Conservation (phyloP, 768 basidiomycete genomes). For the Leccinum barrowsii region DNA sequence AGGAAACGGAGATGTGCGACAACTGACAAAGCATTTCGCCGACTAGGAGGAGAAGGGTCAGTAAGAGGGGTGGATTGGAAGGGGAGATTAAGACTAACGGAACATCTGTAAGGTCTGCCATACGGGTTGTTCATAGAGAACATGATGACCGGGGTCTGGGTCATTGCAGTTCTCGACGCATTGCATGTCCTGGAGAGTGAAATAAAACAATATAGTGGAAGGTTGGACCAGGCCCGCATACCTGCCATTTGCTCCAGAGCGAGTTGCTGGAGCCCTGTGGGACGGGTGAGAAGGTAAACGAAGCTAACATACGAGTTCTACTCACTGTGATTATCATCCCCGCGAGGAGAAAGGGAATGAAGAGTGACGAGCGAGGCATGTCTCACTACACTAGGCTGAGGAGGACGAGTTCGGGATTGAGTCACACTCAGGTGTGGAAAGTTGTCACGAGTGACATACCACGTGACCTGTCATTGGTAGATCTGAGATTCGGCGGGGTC, state of each 20-base stretch:
- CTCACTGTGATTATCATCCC: conserved; percentile 90
- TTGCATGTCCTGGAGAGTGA: conserved; percentile 78
- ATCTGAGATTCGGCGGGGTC: conserved; percentile 28
- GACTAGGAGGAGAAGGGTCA: conserved; percentile 50
- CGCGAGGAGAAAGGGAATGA: conserved; percentile 74
- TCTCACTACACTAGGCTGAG: not conserved
- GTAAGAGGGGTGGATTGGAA: conserved; percentile 5
- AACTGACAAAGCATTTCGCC: conserved; percentile 91
- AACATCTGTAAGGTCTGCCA: conserved; percentile 93
- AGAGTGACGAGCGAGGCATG: conserved; percentile 64
- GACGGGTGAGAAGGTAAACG: not conserved
- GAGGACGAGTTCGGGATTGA: not conserved
- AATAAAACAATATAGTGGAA: not conserved
- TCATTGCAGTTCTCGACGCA: conserved; percentile 90
- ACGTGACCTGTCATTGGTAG: conserved; percentile 16
- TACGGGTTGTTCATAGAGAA: conserved; percentile 92
- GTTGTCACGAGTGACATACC: conserved; percentile 18
- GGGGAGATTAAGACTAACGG: conserved; percentile 45
- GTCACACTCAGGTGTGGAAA: conserved; percentile 6
- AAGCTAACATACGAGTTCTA: not conserved
- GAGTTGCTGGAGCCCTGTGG: conserved; percentile 74
- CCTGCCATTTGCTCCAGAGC: conserved; percentile 84
- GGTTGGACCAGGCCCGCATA: conserved; percentile 18
- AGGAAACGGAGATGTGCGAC: conserved; percentile 10
- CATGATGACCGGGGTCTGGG: conserved; percentile 53